Evolutionary conservation across 2,329 filamentous ascomycete genomes (phyloP).

Genomic region (Pyrenochaeta sp.): DNA sequence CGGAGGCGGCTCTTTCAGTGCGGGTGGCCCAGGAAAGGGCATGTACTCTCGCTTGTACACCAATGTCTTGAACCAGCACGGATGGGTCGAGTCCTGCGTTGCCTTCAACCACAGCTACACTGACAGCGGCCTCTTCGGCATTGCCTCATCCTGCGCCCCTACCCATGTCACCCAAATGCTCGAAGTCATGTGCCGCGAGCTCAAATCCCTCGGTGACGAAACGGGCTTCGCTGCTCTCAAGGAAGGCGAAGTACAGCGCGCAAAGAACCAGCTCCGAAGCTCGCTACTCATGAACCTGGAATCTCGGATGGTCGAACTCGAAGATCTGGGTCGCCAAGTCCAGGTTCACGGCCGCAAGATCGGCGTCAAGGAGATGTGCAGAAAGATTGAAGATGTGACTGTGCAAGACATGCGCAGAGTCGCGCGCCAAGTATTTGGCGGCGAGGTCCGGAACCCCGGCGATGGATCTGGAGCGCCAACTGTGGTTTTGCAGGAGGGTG

Average conservation of each 20-base stretch:
- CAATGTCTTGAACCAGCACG: constrained; percentile 95
- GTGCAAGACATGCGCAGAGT: constrained; percentile 83
- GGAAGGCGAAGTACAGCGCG: constrained; percentile 80
- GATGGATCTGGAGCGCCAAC: constrained; percentile 86
- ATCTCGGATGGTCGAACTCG: constrained; percentile 94
- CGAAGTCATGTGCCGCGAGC: constrained; percentile 92
- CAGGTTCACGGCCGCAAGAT: constrained; percentile 96
- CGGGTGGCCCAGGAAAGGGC: constrained; percentile 94
- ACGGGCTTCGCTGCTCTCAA: constrained; percentile 76
- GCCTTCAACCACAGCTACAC: constrained; percentile 98
- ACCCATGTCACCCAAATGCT: constrained; percentile 82
- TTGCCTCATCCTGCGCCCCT: constrained; percentile 84
- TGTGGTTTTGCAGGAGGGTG: constrained; percentile 91
- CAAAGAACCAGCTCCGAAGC: constrained; percentile 94
- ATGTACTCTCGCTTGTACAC: constrained; percentile 99
- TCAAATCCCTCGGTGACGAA: constrained; percentile 78
- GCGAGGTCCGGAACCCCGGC: constrained; percentile 76
- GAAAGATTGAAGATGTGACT: constrained; percentile 81
- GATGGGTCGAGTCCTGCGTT: constrained; percentile 95
- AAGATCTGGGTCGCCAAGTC: constrained; percentile 92
- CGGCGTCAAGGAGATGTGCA: constrained; percentile 91
- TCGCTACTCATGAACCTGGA: constrained; percentile 97
- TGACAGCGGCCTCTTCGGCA: constrained; percentile 93
- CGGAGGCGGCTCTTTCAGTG: constrained; percentile 94
- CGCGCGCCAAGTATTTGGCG: constrained; percentile 78